phyloP scores from a whole-genome alignment of 495 filamentous ascomycete genomes.

The Bathelium albidoporum region DNA sequence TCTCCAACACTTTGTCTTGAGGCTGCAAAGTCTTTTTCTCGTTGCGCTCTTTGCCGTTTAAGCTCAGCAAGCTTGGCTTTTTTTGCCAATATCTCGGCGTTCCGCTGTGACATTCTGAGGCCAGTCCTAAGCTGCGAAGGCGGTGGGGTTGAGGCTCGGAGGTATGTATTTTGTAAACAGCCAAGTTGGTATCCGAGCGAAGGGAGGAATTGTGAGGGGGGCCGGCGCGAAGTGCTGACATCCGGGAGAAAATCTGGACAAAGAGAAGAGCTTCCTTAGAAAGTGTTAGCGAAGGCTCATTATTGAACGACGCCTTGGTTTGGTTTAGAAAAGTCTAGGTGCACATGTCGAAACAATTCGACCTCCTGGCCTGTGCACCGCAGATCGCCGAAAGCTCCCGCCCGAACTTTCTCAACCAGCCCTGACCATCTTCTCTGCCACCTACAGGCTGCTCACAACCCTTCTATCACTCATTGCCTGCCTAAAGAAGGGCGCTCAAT shows the following conservation, averaged over 20 bases:
- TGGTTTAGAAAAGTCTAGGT: too few species aligned
- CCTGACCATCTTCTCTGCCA: not conserved
- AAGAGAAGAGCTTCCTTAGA: too few species aligned
- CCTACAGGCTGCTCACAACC: not conserved
- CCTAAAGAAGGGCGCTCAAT: not conserved
- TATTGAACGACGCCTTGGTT: too few species aligned
- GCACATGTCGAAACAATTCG: not conserved
- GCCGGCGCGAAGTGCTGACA: too few species aligned
- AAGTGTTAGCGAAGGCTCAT: too few species aligned
- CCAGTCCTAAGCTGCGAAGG: too few species aligned
- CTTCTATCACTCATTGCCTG: not conserved
- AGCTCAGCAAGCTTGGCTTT: constrained; percentile 91
- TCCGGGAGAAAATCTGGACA: too few species aligned
- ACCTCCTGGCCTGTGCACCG: not conserved
- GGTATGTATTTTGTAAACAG: too few species aligned
- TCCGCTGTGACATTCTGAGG: constrained; percentile 36
- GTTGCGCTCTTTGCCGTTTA: constrained; percentile 77
- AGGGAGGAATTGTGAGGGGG: too few species aligned
- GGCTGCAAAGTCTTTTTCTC: constrained; percentile 59
- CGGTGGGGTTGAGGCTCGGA: too few species aligned
- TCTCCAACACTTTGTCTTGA: constrained; percentile 54
- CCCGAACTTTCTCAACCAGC: not conserved
- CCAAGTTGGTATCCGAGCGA: too few species aligned
- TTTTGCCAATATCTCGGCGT: constrained; percentile 90
- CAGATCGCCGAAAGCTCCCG: constrained; percentile 3